phyloP scores from a whole-genome alignment of 2,329 filamentous ascomycete species.

The Pyrenophora seminiperda region DNA sequence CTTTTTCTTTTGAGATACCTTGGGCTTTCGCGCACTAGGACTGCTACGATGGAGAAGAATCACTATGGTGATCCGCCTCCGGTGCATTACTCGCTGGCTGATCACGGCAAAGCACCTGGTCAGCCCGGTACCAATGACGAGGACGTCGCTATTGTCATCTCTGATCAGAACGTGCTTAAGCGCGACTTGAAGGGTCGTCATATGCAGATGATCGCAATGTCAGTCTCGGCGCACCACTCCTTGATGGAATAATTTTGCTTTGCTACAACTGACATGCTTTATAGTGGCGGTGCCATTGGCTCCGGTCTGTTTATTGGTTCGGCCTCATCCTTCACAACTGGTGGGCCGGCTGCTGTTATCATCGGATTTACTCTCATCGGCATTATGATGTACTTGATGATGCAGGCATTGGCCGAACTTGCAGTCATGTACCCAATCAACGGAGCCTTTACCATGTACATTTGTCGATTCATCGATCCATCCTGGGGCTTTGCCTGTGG shows the following conservation, averaged over 20 bases:
- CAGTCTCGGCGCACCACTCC: neutral
- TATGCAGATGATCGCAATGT: slow-evolving; percentile 64
- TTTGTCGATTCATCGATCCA: slow-evolving; percentile 50
- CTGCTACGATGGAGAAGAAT: neutral
- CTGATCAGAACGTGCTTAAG: slow-evolving; percentile 2
- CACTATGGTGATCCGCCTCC: neutral
- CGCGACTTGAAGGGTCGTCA: slow-evolving; percentile 53
- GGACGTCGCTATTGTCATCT: neutral
- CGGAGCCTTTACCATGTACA: slow-evolving; percentile 50
- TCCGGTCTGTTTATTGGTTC: slow-evolving; percentile 64
- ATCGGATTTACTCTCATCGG: slow-evolving; percentile 10
- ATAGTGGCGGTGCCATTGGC: slow-evolving; percentile 59
- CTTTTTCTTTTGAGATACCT: too few species aligned
- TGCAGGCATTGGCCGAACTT: slow-evolving; percentile 51
- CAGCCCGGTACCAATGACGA: neutral
- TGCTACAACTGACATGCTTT: neutral
- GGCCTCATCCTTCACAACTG: slow-evolving; percentile 36
- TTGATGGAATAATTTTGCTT: neutral
- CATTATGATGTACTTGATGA: slow-evolving; percentile 29
- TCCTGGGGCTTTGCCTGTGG: slow-evolving; percentile 47
- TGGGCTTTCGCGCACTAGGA: neutral
- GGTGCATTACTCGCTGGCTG: neutral
- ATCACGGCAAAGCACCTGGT: neutral
- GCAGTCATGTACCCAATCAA: slow-evolving; percentile 50
- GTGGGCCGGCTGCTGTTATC: slow-evolving; percentile 21